phyloP scores from a whole-genome alignment of 441 rosid species.

The Populus hybrid region DNA sequence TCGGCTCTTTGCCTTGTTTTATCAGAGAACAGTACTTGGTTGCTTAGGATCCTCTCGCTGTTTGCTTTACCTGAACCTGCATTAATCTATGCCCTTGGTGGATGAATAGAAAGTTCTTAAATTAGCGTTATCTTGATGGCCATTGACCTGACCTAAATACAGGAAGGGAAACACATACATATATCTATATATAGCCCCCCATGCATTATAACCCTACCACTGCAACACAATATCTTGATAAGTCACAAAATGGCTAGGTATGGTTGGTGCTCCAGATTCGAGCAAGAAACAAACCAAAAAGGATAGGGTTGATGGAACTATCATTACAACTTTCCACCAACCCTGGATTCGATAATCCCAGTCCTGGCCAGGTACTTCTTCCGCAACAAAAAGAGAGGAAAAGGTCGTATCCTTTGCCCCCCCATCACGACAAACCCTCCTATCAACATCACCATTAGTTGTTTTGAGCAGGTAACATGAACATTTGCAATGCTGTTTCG shows the following conservation, averaged over 20 bases:
- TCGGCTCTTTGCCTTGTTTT: not conserved
- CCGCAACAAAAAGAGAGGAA: not conserved
- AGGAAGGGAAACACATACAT: not conserved
- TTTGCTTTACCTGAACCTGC: not conserved
- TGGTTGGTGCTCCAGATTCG: not conserved
- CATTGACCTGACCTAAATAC: not conserved
- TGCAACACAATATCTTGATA: not conserved
- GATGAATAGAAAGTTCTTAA: not conserved
- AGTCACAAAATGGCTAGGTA: not conserved
- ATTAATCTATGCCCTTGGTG: not conserved
- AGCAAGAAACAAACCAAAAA: not conserved
- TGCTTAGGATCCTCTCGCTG: not conserved
- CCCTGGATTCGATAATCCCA: constrained; percentile 13
- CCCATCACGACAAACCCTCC: not conserved
- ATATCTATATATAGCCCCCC: not conserved
- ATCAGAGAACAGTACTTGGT: not conserved
- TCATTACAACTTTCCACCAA: constrained; percentile 16
- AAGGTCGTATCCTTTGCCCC: not conserved
- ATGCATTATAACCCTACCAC: not conserved
- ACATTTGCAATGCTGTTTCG: not conserved
- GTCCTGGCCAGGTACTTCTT: not conserved
- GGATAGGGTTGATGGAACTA: not conserved
- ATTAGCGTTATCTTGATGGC: not conserved
- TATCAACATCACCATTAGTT: not conserved
- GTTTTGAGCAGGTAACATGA: not conserved